Base-by-base conservation (phyloP, 208 protist genomes). In the Acanthamoeba lenticulata region DNA sequence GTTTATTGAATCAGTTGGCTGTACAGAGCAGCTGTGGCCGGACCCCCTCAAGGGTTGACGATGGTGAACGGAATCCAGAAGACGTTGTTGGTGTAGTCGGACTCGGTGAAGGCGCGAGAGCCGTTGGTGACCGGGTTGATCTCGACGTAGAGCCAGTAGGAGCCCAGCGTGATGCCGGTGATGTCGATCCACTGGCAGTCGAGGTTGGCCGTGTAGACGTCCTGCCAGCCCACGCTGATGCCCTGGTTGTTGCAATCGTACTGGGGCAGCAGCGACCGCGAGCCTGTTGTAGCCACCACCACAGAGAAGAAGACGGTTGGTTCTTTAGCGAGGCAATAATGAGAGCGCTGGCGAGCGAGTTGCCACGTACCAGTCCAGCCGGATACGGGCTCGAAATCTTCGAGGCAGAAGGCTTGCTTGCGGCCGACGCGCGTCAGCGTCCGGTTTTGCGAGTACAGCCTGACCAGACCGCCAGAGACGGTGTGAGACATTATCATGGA, bases 141-240 rank as follows among this genome's bases (percentile, higher is more conserved):
- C 81, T 65, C 44, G 81, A 67, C 27, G 44, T 90, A n/a, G 17
- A 57, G 0, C 1, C 24, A 90, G 42, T 65, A 90, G 44, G 13
- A 7, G 19, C 49, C 74, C 32, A 85, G 0, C 9, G 11, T 15
- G n/a, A 32, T 9, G 52, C 34, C 34, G 38, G 81, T 90, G 44
- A 90, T 65, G 13, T 90, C 81, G 44, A 90, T 65, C 81, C 81
- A 90, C 34, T 90, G 81, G 45, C 81, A 90, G n/a, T 90, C 81
- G 19, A 90, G 45, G 3, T 62, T 11, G 7, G 9, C n/a, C 21
- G 17, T 6, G 81, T 90, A 90, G 42, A 90, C 81, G 29, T 90
- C 81, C 81, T 90, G 60, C 81, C 81, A 90, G 6, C 81, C 81
- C 7, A 90, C 34, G 47, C 81, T 90, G 45, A 90, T 90, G n/a